Conservation (phyloP, 495 filamentous ascomycete genomes). For the Hyaloscypha bicolor region DNA sequence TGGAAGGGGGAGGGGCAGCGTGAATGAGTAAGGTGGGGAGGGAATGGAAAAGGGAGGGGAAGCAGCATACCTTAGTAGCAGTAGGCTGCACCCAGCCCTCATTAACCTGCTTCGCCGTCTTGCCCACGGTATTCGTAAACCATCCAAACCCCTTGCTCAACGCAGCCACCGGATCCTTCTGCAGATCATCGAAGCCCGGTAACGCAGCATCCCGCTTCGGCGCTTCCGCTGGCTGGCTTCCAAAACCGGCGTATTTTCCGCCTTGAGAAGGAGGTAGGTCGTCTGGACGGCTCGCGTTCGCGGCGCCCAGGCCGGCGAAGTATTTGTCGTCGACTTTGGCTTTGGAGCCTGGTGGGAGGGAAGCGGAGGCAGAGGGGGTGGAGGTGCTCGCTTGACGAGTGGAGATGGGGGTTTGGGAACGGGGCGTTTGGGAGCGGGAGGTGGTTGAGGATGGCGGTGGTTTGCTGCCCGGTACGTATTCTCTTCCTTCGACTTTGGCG, state of each 20-base stretch:
- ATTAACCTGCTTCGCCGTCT: constrained; percentile 86
- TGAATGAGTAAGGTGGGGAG: neutral
- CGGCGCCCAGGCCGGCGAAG: constrained; percentile 78
- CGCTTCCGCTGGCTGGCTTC: constrained; percentile 37
- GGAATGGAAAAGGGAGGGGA: constrained; percentile 48
- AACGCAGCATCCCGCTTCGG: constrained; percentile 45
- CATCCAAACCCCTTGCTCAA: constrained; percentile 93
- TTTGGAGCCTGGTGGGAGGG: constrained; percentile 40
- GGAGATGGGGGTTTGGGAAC: constrained; percentile 30
- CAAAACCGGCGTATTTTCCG: constrained; percentile 91
- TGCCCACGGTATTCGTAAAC: constrained; percentile 83
- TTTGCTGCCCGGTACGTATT: constrained; percentile 72
- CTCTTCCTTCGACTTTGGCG: constrained; percentile 79
- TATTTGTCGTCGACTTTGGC: constrained; percentile 79
- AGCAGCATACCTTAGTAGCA: constrained; percentile 67
- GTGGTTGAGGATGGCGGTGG: constrained; percentile 24
- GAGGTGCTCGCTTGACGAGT: constrained; percentile 11
- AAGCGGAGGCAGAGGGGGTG: constrained; percentile 30
- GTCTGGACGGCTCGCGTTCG: constrained; percentile 76
- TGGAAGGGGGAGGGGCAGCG: neutral
- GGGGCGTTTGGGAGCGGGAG: constrained; percentile 22
- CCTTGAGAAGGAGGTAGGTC: constrained; percentile 83
- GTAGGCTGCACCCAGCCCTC: constrained; percentile 89
- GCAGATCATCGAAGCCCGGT: constrained; percentile 78
- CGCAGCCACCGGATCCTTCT: constrained; percentile 86